Conservation (phyloP, 371 early-diverging fungal genomes). For the Mortierella sp. region DNA sequence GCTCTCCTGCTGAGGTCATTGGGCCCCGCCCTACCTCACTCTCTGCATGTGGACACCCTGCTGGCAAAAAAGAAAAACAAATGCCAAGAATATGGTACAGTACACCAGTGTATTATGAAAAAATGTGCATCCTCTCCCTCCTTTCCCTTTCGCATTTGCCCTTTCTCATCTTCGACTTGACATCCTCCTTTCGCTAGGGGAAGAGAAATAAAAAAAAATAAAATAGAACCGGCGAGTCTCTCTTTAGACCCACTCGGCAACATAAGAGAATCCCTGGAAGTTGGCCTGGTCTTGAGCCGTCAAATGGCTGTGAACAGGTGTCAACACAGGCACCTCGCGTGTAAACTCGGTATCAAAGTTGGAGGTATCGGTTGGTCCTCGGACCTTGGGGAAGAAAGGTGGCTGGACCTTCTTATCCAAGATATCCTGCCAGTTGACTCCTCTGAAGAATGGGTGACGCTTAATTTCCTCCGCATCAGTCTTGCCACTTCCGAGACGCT, state of each 20-base stretch:
- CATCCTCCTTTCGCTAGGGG: not conserved
- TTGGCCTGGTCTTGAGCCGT: conserved; percentile 87
- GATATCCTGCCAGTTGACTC: conserved; percentile 94
- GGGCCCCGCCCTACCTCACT: no score
- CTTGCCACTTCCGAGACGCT: conserved; percentile 86
- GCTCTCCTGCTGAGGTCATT: no score
- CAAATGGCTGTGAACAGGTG: conserved; percentile 86
- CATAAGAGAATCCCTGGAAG: conserved; percentile 91
- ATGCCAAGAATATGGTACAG: no score
- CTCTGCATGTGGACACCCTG: no score
- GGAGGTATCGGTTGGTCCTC: conserved; percentile 85
- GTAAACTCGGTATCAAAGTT: conserved; percentile 98
- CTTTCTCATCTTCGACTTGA: not conserved
- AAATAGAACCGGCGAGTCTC: not conserved
- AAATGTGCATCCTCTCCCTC: not conserved
- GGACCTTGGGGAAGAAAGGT: conserved; percentile 89
- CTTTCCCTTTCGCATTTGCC: not conserved
- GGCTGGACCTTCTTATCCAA: conserved; percentile 83
- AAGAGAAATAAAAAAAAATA: not conserved
- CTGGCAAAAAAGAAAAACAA: no score
- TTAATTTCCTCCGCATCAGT: conserved; percentile 90
- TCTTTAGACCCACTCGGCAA: conserved; percentile 84
- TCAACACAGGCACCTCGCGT: conserved; percentile 85
- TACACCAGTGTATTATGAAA: no score
- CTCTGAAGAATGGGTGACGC: conserved; percentile 93